Base-by-base conservation (phyloP, 805 yeast species). In the Wickerhamomyces chambardii region DNA sequence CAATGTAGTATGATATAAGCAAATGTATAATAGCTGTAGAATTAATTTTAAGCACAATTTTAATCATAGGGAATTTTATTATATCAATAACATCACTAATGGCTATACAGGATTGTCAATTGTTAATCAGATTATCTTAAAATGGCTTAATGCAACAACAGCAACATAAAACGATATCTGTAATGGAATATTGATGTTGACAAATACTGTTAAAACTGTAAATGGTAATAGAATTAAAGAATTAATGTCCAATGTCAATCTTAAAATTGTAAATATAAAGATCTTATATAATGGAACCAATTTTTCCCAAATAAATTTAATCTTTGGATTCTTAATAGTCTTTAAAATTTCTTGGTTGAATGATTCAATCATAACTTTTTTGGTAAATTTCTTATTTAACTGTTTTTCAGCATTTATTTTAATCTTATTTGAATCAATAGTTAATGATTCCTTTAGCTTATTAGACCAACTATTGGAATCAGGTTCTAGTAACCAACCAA, bases 401-500 rank as follows among this genome's bases (percentile, higher is more conserved):
- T 61, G 56, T 14, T 29, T 39, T 11, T 48, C 42, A 6, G 67
- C 67, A 42, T 55, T 60, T 10, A 25, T 28, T 6, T 30, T n/a
- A 27, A 55, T 50, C 16, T 17, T 21, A 3, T 32, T 16, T 14
- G 34, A 40, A 15, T 46, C 41, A 5, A 61, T 42, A 11, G 44
- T 36, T 31, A 62, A 59, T 15, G 66, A 64, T 15, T 63, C 56
- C 16, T 55, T 50, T 45, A 82, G 53, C 2, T 68, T 70, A 15
- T 62, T 48, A 4, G 75, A 60, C 94, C 94, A 83, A 30, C 58
- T 53, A 5, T 55, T 54, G 3, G 67, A 62, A 30, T 68, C 64
- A 1, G 73, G 61, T 14, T 63, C 65, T 29, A 69, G 68, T 12
- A 72, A 64, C 65, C 75, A 82, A 0, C 94, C 94, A 0, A 87